Base-by-base conservation (phyloP, 2,329 filamentous ascomycete genomes). In the Coniochaeta prunicola region DNA sequence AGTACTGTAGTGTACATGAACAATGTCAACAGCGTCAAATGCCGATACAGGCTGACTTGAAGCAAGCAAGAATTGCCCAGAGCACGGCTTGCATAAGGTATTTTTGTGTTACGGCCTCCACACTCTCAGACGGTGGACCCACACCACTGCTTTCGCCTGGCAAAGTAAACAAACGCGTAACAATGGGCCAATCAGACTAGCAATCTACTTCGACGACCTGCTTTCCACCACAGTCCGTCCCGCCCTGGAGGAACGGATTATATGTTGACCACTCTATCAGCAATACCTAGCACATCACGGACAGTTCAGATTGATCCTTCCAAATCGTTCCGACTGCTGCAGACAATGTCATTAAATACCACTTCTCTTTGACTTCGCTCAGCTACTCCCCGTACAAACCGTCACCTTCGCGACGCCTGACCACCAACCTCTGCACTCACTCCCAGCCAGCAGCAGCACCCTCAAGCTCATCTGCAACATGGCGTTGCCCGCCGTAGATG, bases 401-500 rank as follows among this genome's bases (percentile, higher is more conserved):
- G 24, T 17, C 8, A 26, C 30, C 31, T 13, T 13, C 28, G 9
- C 30, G 36, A 45, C 40, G 24, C 21, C 33, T 3, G 2, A 31
- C 7, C 2, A 21, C 4, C 30, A 55, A 54, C 30, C 31, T 45
- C 13, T 9, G 15, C 31, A 36, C n/a, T n/a, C n/a, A 38, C 36
- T 38, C 36, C 33, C 12, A 3, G 10, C 4, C 36, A 17, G 15
- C 9, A 38, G 17, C 17, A 15, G 13, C 30, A 21, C 31, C 12
- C 4, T 38, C 53, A 56, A 12, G 12, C 53, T 56, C 15, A 26
- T 33, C 15, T 38, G 12, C 48, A 26, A 30, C 5, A 64, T 62
- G 61, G 60, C 63, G 5, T 56, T 64, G 60, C 53, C 58, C n/a
- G 57, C 57, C 7, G 9, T 59, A 12, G 60, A 64, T 26, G 63